Evolutionary conservation across 352 stramenopile genomes (phyloP).

Genomic region (Phytopythium delawarense): DNA sequence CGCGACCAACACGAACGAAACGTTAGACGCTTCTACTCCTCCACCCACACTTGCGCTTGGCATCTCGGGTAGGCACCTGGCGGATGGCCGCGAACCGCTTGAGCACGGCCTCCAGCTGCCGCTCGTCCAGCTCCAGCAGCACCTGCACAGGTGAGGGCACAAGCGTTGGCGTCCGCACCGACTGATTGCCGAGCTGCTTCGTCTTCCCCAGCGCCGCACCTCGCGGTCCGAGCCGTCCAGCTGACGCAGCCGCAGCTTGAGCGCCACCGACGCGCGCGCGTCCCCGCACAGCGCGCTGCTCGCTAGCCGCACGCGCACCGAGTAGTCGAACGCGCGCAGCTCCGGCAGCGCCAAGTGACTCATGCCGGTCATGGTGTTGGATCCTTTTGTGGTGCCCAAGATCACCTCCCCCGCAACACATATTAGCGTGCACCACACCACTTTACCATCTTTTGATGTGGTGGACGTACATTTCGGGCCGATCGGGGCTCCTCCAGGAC

Average conservation of each 20-base stretch:
- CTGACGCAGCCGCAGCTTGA: constrained; percentile 49
- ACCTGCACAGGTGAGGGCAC: constrained; percentile 14
- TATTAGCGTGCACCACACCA: no score
- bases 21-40: constrained; percentile 6
- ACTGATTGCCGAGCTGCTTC: no score
- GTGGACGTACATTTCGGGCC: not conserved
- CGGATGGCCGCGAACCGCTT: constrained; percentile 32
- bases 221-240: constrained; percentile 27
- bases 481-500: constrained; percentile 4
- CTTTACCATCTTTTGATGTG: no score
- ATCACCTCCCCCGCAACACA: no score
- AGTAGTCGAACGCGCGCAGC: constrained; percentile 72
- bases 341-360: not conserved
- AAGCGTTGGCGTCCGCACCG: not conserved
- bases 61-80: constrained; percentile 15
- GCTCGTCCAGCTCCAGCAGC: constrained; percentile 39
- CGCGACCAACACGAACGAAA: constrained; percentile 2
- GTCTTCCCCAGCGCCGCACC: constrained; percentile 8
- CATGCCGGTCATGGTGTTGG: no score
- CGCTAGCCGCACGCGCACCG: constrained; percentile 57
- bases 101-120: constrained; percentile 32
- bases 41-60: not conserved
- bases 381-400: no score
- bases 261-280: constrained; percentile 30
- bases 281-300: constrained; percentile 52